phyloP scores from a whole-genome alignment of 2,329 filamentous ascomycete species.

The Curvularia sp. region DNA sequence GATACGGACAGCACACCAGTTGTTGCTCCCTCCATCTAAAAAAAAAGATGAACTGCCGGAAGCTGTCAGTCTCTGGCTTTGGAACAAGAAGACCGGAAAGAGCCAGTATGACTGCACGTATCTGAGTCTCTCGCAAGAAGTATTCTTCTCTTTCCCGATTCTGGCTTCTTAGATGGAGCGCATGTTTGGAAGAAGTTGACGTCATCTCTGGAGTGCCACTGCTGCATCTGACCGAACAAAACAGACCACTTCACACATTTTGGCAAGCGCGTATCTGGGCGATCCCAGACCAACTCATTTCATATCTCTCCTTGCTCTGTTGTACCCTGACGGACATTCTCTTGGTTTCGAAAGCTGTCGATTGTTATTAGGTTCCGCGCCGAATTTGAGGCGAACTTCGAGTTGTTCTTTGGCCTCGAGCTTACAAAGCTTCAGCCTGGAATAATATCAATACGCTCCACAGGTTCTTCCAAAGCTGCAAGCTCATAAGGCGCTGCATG shows the following conservation, averaged over 20 bases:
- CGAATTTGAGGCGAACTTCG: neutral
- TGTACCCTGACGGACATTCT: neutral
- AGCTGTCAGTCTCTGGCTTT: neutral
- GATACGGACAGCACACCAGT: constrained; percentile 6
- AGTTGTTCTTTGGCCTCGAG: neutral
- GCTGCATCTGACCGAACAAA: neutral
- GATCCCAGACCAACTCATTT: too few relatives aligned
- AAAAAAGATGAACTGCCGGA: neutral
- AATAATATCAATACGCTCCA: constrained; percentile 10
- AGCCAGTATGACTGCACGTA: neutral
- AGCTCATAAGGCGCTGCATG: constrained; percentile 7
- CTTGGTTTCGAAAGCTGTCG: neutral
- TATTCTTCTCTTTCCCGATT: neutral
- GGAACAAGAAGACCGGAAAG: neutral
- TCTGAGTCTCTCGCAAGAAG: neutral
- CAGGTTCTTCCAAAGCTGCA: neutral
- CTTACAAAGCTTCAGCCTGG: neutral
- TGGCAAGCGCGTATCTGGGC: neutral
- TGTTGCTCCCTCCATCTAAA: neutral
- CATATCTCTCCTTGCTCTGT: neutral
- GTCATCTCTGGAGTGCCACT: neutral
- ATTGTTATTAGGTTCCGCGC: neutral
- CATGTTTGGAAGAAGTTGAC: neutral
- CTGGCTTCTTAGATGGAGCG: too few relatives aligned
- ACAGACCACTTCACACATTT: neutral